Percentiles rank a stretch among this genome's conserved stretches.
Conservation (phyloP, 2,329 filamentous ascomycete genomes). For the Claviceps sp. region DNA sequence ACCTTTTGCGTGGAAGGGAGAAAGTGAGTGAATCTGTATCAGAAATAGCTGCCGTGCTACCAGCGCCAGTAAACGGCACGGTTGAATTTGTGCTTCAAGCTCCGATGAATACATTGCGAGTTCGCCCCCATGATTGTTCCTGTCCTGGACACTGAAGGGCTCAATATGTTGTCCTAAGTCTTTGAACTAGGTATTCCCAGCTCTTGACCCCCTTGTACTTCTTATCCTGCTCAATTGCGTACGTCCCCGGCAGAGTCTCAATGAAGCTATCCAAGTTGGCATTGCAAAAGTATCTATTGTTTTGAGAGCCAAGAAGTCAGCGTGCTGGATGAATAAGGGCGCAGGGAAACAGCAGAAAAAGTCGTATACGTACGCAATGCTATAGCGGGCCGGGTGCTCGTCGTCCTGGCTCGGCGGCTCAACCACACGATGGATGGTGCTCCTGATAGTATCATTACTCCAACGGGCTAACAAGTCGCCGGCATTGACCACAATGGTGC, state of each 20-base stretch:
- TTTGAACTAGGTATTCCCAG: conserved; percentile 67
- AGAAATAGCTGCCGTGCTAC: no score
- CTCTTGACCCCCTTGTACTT: conserved; percentile 70
- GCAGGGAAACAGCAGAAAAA: background rate
- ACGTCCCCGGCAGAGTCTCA: conserved; percentile 72
- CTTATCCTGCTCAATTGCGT: conserved; percentile 47
- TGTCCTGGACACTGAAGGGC: background rate
- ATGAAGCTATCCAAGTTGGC: conserved; percentile 66
- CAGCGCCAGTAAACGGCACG: no score
- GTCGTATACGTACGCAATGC: conserved; percentile 53
- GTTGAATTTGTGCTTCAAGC: no score
- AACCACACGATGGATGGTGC: conserved; percentile 79
- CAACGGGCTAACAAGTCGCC: conserved; percentile 76
- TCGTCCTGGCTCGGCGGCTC: conserved; percentile 55
- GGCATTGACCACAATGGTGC: conserved; percentile 77
- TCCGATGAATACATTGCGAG: background rate
- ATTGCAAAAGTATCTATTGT: conserved; percentile 66
- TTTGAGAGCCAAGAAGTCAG: background rate
- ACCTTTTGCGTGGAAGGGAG: no score
- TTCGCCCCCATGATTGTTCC: background rate
- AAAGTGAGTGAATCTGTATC: no score
- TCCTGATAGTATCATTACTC: conserved; percentile 86
- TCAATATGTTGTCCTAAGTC: conserved; percentile 62
- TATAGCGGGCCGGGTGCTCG: conserved; percentile 66
- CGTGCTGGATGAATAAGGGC: background rate